These are phyloP conservation scores for Eurotiales sp. DNA, from an alignment of 2,329 filamentous ascomycete genomes.

Conservation along the genomic window DNA sequence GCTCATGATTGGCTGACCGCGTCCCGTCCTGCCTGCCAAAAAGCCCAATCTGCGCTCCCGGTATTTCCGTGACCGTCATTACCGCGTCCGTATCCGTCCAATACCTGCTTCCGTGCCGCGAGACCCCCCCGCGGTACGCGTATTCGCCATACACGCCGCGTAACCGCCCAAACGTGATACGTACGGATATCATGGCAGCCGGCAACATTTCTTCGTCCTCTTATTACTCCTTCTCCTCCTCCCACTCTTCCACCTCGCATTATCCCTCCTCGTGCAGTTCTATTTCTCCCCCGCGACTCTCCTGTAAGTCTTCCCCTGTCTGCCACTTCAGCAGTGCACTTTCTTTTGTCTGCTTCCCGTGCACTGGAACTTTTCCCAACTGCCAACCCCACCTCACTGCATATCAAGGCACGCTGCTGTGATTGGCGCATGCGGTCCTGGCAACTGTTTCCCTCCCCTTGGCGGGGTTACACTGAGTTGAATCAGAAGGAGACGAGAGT, in stretches of 20 bases:
- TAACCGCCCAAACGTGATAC: background rate
- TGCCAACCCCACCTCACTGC: background rate
- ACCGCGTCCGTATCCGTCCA: background rate
- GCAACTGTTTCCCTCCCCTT: background rate
- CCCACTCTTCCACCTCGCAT: constrained; percentile 8
- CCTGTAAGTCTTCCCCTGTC: constrained; percentile 5
- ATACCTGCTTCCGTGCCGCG: too few species aligned
- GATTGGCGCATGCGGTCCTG: too few species aligned
- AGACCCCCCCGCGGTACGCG: background rate
- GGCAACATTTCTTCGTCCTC: constrained; percentile 3
- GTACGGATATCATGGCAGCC: background rate
- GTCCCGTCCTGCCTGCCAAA: background rate
- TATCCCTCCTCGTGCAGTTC: constrained; percentile 15
- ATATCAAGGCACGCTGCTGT: background rate
- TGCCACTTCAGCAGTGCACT: too few species aligned
- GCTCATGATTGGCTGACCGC: background rate
- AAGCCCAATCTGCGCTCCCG: background rate
- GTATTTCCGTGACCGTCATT: background rate
- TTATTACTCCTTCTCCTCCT: constrained; percentile 9
- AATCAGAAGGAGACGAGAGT: too few species aligned
- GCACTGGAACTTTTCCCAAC: too few species aligned
- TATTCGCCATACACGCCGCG: background rate
- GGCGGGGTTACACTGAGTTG: background rate
- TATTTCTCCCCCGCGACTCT: constrained; percentile 11
- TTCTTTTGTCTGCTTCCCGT: background rate